Conservation (phyloP, 148 eudicot genomes). For the Fagopyrum tataricum region DNA sequence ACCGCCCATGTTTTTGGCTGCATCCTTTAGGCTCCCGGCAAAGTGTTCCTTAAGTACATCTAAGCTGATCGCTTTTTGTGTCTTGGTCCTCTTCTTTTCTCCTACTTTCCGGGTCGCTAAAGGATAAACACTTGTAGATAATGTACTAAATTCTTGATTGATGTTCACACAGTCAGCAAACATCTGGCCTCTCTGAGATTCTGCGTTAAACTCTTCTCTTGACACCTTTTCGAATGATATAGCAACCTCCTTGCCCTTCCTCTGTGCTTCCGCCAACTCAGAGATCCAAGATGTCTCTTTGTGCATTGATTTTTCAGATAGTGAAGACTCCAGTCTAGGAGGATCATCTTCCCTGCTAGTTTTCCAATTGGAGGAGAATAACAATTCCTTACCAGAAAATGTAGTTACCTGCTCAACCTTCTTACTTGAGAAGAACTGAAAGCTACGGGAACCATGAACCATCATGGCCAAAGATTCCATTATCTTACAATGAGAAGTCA, state of each 20-base stretch:
- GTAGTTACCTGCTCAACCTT: constrained; percentile 30
- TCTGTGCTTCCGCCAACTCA: constrained; percentile 36
- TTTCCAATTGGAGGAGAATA: neutral
- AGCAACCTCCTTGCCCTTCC: constrained; percentile 46
- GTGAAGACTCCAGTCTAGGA: constrained; percentile 14
- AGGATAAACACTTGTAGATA: constrained; percentile 23
- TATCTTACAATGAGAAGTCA: constrained; percentile 27
- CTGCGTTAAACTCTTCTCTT: constrained; percentile 32
- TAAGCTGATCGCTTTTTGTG: constrained; percentile 68
- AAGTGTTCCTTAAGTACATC: constrained; percentile 72
- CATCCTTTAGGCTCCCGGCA: constrained; percentile 91
- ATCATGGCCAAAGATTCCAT: constrained; percentile 39
- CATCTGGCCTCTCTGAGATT: constrained; percentile 21
- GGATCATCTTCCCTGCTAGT: constrained; percentile 8
- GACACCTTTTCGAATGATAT: constrained; percentile 39
- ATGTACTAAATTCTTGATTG: constrained; percentile 33
- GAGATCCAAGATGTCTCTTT: constrained; percentile 41
- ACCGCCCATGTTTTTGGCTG: constrained; percentile 92
- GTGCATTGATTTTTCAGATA: constrained; percentile 16
- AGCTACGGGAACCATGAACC: constrained; percentile 39
- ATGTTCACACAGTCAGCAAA: constrained; percentile 23
- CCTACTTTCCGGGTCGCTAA: constrained; percentile 26
- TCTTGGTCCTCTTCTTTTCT: constrained; percentile 52
- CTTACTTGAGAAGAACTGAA: constrained; percentile 34
- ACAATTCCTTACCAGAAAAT: constrained; percentile 15